Base-by-base conservation (phyloP, 2,329 filamentous ascomycete genomes). In the Colletotrichum melonis region DNA sequence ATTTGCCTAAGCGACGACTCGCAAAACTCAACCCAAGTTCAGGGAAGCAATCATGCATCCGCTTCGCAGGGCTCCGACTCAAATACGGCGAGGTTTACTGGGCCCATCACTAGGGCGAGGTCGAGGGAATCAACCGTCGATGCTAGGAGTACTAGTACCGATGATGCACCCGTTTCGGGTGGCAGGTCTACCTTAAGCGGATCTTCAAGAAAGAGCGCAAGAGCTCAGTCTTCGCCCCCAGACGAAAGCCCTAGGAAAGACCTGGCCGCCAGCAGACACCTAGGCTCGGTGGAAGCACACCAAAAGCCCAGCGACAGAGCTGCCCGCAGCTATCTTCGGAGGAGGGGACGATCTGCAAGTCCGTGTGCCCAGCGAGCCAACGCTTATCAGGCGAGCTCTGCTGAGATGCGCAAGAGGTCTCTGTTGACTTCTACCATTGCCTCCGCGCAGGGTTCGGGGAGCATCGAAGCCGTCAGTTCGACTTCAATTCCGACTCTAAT, bases 311-410 rank as follows among this genome's bases (percentile, higher is more conserved):
- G 49, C 30, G 69, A 46, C 60, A 78, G 14, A 71, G 76, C 26
- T 67, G 76, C 16, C 74, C 76, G 5, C 75, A 77, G 12, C 74
- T 77, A 14, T 74, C 75, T 35, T 81, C 35, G 60, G 8, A 55
- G 14, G 7, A 55, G 71, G 28, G 55, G 60, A 22, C 60, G 57
- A 16, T 73, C 71, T 22, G 56, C 71, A 49, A 73, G 71, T 8
- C 71, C 71, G 1, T 62, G 55, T 24, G 28, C 60, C 22, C 56
- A 49, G 14, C 62, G 67, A 52, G 26, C 49, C 52, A 70, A 71
- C 24, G 49, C 67, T 26, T 56, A 56, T 52, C 71, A 71, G 14
- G 62, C 67, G n/a, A 56, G 57, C 24, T 65, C 71, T 42, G 67
- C 67, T 8, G 67, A 60, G 5, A 11, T 73, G 28, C 67, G 67